Evolutionary conservation across 2,329 filamentous ascomycete species (phyloP).

Genomic region (Fusarium illudens): DNA sequence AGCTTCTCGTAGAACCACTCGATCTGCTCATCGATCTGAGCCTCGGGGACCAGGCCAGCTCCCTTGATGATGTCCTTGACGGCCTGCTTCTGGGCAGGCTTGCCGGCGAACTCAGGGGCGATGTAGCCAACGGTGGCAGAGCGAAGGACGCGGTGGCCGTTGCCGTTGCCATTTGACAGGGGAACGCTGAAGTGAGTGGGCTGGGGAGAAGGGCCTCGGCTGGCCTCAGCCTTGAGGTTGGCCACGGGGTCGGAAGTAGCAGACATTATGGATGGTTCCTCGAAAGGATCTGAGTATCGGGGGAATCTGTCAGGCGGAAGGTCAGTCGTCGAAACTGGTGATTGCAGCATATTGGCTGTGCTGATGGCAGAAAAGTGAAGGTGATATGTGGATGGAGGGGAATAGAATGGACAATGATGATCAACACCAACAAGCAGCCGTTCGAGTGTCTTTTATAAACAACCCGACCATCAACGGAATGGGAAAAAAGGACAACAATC

Average conservation of each 20-base stretch:
- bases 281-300: conserved; percentile 53
- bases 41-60: conserved; percentile 84
- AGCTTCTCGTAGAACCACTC: conserved; percentile 98
- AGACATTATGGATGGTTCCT: conserved; percentile 46
- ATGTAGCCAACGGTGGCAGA: conserved; percentile 94
- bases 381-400: conserved; percentile 20
- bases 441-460: conserved; percentile 34
- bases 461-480: conserved; percentile 6
- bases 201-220: conserved; percentile 82
- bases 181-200: conserved; percentile 85
- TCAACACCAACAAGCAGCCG: conserved; percentile 13
- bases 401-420: conserved; percentile 12
- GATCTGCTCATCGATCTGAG: conserved; percentile 85
- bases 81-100: conserved; percentile 86
- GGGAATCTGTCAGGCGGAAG: conserved; percentile 54
- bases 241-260: conserved; percentile 53
- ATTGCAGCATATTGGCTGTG: conserved; percentile 48
- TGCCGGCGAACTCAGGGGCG: conserved; percentile 92
- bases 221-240: conserved; percentile 51
- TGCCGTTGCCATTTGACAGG: conserved; percentile 54
- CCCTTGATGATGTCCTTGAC: conserved; percentile 83
- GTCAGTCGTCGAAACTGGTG: conserved; percentile 53
- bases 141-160: conserved; percentile 78
- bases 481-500: conserved; percentile 20
- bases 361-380: conserved; percentile 10